Conservation (phyloP, 441 rosid species). For the Erysimum pusillum region DNA sequence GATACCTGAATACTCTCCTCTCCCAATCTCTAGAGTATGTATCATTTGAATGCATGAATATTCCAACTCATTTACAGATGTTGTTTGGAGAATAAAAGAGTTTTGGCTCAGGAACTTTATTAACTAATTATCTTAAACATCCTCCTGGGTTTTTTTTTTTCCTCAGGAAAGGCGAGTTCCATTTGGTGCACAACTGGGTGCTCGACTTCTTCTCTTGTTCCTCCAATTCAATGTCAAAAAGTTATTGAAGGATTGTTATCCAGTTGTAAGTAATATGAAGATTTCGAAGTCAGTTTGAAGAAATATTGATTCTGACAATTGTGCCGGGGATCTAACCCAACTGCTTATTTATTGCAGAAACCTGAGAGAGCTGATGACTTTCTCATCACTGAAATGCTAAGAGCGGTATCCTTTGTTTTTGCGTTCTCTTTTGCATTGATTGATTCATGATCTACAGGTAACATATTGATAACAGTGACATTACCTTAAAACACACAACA, state of each 20-base stretch:
- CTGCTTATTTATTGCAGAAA: conserved; percentile 57
- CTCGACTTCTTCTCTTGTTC: conserved; percentile 70
- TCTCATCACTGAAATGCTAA: conserved; percentile 82
- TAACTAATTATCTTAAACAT: conserved; percentile 19
- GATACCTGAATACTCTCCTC: conserved; percentile 63
- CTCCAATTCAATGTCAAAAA: conserved; percentile 64
- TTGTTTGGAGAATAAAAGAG: not conserved
- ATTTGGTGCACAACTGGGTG: conserved; percentile 67
- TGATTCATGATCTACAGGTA: conserved; percentile 5
- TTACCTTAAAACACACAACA: conserved; percentile 58
- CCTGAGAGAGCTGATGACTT: conserved; percentile 79
- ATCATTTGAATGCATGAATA: conserved; percentile 12
- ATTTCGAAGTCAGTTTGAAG: conserved; percentile 1
- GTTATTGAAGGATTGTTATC: conserved; percentile 77
- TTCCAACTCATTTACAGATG: not conserved
- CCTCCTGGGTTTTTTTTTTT: not conserved
- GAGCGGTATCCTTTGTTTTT: conserved; percentile 83
- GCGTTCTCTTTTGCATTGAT: not conserved
- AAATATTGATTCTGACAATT: conserved; percentile 13
- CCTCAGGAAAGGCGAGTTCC: conserved; percentile 71
- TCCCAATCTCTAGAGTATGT: conserved; percentile 55
- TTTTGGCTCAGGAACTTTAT: conserved; percentile 24
- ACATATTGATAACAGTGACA: not conserved
- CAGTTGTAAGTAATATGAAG: conserved; percentile 63
- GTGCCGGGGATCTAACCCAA: conserved; percentile 10